Evolutionary conservation across 1,284 basidiomycete species (phyloP), one percentile per base, ranked within the genome.

Genomic region (Microbotryum silenes-acaulis): DNA sequence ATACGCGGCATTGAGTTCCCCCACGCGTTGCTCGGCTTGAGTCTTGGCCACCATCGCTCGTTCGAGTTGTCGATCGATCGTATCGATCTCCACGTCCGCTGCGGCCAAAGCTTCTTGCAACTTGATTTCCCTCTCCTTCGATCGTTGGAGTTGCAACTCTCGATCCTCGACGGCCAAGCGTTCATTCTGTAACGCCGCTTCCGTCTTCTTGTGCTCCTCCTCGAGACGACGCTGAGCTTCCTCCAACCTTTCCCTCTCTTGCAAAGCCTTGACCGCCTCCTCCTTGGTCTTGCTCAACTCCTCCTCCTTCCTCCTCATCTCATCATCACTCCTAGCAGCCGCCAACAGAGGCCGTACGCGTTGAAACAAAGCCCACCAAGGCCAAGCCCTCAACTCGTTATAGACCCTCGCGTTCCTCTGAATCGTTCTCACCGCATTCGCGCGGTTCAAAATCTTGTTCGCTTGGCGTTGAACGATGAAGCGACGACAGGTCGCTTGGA

Each of bases 341-440:
- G 89, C 89, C 14, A 99, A 82, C 16, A 98, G 76, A 0, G 96
- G 96, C 51, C 92, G 86, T 27, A 99, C 63, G 84, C 81, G 96
- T 20, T 89, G 92, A 75, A 96, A 99, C 20, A 98, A 81, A 68
- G 92, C 89, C 96, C 96, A 99, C 96, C 96, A 98, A 1, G 96
- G 92, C 96, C 94, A 98, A 62, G 94, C 89, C 54, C 86, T 81
- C 16, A 97, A 80, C 60, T 90, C 84, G 27, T 86, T 85, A 72
- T 98, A 98, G 16, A 97, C 82, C 14, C 90, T 80, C 2, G 94
- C 94, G 74, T 98, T 98, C 44, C 87, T 83, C 75, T 97, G 94
- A 63, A 98, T 93, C 0, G 89, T 93, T 52, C 89, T 83, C 47
- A 94, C 86, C 3, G 96, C 93, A 42, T 88, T 82, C 2, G 92